These are phyloP conservation scores for Crithidia fasciculata DNA, from an alignment of 208 protist species.

Conservation along the genomic window DNA sequence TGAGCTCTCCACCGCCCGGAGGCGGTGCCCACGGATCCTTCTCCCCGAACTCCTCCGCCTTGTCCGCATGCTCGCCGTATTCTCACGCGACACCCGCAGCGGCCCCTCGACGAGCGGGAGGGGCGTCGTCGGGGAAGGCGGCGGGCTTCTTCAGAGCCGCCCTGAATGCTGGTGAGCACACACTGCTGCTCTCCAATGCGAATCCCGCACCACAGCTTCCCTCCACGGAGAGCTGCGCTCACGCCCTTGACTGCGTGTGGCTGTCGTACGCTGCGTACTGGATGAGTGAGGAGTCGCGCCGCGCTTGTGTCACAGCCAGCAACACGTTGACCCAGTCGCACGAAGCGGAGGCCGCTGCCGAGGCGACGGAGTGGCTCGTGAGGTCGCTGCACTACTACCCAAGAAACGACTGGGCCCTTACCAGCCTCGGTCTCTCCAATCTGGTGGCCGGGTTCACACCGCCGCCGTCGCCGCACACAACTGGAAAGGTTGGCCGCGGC, in stretches of 20 bases:
- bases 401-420: conserved; percentile 54
- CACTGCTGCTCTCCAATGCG: not conserved
- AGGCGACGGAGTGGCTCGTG: conserved; percentile 16
- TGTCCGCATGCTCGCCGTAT: not conserved
- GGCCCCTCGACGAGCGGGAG: not conserved
- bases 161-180: not conserved
- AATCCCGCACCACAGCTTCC: not conserved
- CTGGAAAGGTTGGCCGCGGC: not conserved
- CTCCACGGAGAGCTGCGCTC: conserved; percentile 7
- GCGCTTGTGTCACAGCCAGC: not conserved
- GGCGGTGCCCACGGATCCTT: not conserved
- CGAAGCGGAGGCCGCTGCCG: not conserved
- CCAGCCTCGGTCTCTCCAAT: conserved; percentile 34
- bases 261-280: conserved; percentile 50
- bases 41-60: not conserved
- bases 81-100: not conserved
- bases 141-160: conserved; percentile 12
- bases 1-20: not conserved
- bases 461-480: not conserved
- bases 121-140: not conserved
- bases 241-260: conserved; percentile 33
- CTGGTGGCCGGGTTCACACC: not conserved
- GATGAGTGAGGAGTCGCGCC: conserved; percentile 30
- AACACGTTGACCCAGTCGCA: not conserved
- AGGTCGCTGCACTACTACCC: conserved; percentile 33